phyloP scores from a whole-genome alignment of 192 early-diverging fungal species.

The Podila verticillata region DNA sequence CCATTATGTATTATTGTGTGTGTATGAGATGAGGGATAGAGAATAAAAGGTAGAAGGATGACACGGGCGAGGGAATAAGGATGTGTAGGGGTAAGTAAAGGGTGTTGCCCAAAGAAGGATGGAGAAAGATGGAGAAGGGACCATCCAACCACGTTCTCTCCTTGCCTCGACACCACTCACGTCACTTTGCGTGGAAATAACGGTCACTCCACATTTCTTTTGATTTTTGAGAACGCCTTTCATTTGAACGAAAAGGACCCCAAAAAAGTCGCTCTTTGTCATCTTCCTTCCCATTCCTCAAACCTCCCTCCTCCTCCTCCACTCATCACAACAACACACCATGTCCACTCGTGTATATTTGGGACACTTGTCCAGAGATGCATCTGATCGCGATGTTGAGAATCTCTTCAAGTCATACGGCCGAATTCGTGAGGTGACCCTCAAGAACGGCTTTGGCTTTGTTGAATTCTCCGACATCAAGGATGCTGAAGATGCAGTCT shows the following conservation, averaged over 20 bases:
- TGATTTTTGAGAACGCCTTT: no score
- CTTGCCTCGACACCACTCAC: no score
- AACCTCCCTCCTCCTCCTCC: neutral
- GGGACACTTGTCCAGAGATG: conserved; percentile 88
- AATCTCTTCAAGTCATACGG: conserved; percentile 84
- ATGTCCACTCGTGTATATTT: conserved; percentile 72
- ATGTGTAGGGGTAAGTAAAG: no score
- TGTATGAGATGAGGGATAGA: neutral
- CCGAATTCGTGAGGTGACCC: conserved; percentile 80
- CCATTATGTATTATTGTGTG: conserved; percentile 62
- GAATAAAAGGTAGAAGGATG: neutral
- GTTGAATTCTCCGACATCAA: conserved; percentile 89
- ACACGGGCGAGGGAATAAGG: neutral
- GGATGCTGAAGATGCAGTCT: conserved; percentile 92
- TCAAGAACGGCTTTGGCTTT: conserved; percentile 91
- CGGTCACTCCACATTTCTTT: no score
- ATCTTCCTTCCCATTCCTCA: neutral
- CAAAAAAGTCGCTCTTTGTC: no score
- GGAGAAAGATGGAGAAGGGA: no score
- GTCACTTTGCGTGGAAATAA: no score
- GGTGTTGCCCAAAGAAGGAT: no score
- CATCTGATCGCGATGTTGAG: conserved; percentile 85
- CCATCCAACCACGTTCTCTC: no score
- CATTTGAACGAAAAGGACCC: no score
- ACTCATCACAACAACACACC: neutral